Evolutionary conservation across 805 yeast genomes (phyloP).

Genomic region (Torulaspora franciscae): DNA sequence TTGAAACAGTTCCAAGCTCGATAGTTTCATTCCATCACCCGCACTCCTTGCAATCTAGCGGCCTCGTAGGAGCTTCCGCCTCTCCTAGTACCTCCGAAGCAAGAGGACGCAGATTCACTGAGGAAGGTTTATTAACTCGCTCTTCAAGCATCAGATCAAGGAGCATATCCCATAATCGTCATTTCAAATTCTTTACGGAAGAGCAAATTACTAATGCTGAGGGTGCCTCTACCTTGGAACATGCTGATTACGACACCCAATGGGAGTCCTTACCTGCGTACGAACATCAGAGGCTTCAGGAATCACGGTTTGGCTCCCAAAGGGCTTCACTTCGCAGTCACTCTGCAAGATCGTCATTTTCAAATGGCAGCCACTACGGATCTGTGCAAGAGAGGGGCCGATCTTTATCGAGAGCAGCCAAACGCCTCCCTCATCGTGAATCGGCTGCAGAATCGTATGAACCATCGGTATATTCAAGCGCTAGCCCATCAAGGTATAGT

Average conservation of each 20-base stretch:
- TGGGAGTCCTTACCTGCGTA: constrained; percentile 55
- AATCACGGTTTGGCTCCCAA: constrained; percentile 22
- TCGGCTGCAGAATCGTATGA: constrained; percentile 9
- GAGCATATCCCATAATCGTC: constrained; percentile 36
- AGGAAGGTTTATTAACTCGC: constrained; percentile 34
- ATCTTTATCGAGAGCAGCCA: constrained; percentile 16
- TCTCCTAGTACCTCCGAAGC: constrained; percentile 27
- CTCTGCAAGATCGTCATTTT: constrained; percentile 22
- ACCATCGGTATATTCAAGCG: constrained; percentile 32
- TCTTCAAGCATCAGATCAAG: constrained; percentile 27
- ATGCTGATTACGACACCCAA: constrained; percentile 67
- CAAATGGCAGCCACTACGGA: constrained; percentile 15
- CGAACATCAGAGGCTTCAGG: constrained; percentile 42
- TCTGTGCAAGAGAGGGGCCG: constrained; percentile 22
- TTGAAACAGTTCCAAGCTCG: constrained; percentile 71
- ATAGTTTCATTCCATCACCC: constrained; percentile 72
- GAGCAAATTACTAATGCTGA: constrained; percentile 84
- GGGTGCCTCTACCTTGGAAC: constrained; percentile 74
- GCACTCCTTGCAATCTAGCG: constrained; percentile 44
- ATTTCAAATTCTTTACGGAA: constrained; percentile 76
- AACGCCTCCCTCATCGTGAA: constrained; percentile 6
- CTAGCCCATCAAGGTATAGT: constrained; percentile 36
- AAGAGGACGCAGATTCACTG: constrained; percentile 32
- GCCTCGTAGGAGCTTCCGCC: constrained; percentile 16
- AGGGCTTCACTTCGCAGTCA: constrained; percentile 25